Evolutionary conservation across 2,329 filamentous ascomycete genomes (phyloP), one percentile per base, ranked within the genome.

Genomic region (Hymenoscyphus scutula): DNA sequence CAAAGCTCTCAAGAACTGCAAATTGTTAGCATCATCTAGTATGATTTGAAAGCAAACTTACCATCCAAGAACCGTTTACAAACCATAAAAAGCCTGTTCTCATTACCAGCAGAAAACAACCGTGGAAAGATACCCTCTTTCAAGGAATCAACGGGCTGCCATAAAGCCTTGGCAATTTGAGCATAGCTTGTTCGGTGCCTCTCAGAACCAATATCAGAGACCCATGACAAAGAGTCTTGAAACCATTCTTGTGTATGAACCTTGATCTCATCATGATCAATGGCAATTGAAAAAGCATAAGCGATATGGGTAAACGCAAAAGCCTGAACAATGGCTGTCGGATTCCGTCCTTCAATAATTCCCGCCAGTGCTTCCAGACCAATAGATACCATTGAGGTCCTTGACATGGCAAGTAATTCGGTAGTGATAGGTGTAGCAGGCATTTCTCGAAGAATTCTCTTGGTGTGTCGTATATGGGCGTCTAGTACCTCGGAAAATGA

Each of bases 281-380:
- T 60, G 5, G 66, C 64, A 45, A 71, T 67, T 2, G 65, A 64
- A 17, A 67, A 59, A 10, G 70, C 69, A 53, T 66, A 72, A 23
- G 68, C 69, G 7, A 72, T 60, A 64, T 72, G 69, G 13, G 68
- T 69, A 25, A 71, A 70, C 3, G 69, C 66, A 58, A 71, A 72
- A 13, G 68, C 60, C 53, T 69, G 64, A 11, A 70, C 62, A 23
- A 69, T 65, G 10, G 69, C 64, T 11, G 66, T 68, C 37, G 70
- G 69, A 34, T 67, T 65, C 32, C 68, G 62, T n/a, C 67, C 67
- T 58, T 69, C 67, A 11, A 72, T 64, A 30, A 70, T 65, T 0
- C 64, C 67, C 25, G 63, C 63, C 10, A 72, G 56, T 4, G 65
- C 68, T 37, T 71, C 68, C 5, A 72, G 61, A 1, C 70, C 70